Conservation (phyloP, 1,284 basidiomycete species). For the Trametes sp. region DNA sequence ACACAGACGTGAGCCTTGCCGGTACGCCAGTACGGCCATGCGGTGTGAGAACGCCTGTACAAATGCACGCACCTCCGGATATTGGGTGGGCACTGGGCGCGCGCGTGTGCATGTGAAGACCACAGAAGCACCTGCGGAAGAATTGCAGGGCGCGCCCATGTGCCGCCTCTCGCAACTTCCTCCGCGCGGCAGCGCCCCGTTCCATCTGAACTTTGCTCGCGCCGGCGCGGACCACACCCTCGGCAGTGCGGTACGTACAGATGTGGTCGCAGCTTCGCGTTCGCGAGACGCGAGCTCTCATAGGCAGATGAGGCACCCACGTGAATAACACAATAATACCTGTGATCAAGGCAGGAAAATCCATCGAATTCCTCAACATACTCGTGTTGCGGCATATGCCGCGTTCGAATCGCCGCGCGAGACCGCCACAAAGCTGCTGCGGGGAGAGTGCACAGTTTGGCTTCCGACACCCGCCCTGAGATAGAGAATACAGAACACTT, state of each 20-base stretch:
- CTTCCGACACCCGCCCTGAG: not conserved
- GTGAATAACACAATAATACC: too few relatives aligned
- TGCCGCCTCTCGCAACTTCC: not conserved
- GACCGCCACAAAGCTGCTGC: not conserved
- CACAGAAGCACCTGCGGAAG: not conserved
- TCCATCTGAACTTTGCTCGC: not conserved
- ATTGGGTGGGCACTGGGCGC: too few relatives aligned
- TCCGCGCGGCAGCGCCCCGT: not conserved
- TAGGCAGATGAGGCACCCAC: not conserved
- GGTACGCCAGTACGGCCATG: too few relatives aligned
- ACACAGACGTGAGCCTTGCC: not conserved
- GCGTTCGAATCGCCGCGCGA: not conserved
- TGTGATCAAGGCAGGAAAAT: too few relatives aligned
- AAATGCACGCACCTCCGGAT: not conserved
- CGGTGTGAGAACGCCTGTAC: not conserved
- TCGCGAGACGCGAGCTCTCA: not conserved
- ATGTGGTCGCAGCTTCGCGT: not conserved
- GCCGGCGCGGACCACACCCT: not conserved
- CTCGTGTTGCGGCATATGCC: too few relatives aligned
- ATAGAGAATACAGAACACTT: not conserved
- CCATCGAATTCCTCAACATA: too few relatives aligned
- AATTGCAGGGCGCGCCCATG: not conserved
- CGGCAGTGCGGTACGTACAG: not conserved
- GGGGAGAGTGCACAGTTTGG: not conserved
- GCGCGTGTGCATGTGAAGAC: not conserved